These are phyloP conservation scores for Coffea humblotiana DNA, from an alignment of 305 asterid genomes.

Conservation along the genomic window DNA sequence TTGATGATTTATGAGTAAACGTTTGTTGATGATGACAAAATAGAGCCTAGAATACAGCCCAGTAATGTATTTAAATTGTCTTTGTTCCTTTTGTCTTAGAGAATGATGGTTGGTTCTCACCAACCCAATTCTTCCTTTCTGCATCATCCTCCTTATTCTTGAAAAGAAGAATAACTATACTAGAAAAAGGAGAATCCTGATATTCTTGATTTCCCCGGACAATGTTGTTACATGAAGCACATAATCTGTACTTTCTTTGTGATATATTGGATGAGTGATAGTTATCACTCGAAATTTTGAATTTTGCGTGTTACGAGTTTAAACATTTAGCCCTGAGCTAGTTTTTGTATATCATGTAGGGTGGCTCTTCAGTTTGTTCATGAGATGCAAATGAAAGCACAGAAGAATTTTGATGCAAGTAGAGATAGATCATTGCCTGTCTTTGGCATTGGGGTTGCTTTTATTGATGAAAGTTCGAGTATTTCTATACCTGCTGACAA, in stretches of 20 bases:
- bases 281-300: not conserved
- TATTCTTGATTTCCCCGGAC: too few relatives aligned
- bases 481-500: conserved; percentile 36
- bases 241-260: too few relatives aligned
- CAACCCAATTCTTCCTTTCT: too few relatives aligned
- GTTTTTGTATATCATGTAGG: conserved; percentile 28
- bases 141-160: not conserved
- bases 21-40: too few relatives aligned
- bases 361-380: conserved; percentile 65
- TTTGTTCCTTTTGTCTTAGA: too few relatives aligned
- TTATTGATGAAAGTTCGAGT: conserved; percentile 58
- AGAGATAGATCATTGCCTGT: conserved; percentile 73
- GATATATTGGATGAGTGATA: too few relatives aligned
- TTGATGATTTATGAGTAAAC: too few relatives aligned
- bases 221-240: too few relatives aligned
- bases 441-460: conserved; percentile 85
- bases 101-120: too few relatives aligned
- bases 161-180: too few relatives aligned
- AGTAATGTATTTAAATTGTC: too few relatives aligned
- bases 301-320: not conserved
- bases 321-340: not conserved
- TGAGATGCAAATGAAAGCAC: conserved; percentile 77
- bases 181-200: not conserved
- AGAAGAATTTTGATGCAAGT: conserved; percentile 74
- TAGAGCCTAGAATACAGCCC: too few relatives aligned